Conservation (phyloP, 768 basidiomycete genomes). For the Naganishia vaughanmartiniae region DNA sequence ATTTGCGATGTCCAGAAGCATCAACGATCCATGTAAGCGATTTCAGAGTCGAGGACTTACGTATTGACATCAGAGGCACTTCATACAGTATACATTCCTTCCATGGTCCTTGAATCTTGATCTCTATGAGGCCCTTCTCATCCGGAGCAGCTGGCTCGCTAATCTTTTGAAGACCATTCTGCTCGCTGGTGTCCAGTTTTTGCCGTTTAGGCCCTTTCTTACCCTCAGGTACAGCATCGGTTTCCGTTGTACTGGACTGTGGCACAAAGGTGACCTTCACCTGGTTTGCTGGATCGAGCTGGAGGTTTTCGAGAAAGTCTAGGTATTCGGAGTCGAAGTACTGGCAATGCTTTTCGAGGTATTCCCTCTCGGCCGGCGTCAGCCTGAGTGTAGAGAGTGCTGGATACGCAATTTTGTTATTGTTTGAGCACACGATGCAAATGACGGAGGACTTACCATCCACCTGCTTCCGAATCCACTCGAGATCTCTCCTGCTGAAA, state of each 20-base stretch:
- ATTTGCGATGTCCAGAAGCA: not conserved
- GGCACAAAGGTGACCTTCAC: slow-evolving; percentile 68
- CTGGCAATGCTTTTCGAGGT: slow-evolving; percentile 68
- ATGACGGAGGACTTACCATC: slow-evolving; percentile 56
- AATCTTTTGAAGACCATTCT: slow-evolving; percentile 29
- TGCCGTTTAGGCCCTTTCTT: not conserved
- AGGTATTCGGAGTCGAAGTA: slow-evolving; percentile 73
- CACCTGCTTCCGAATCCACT: slow-evolving; percentile 61
- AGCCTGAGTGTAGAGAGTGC: slow-evolving; percentile 68
- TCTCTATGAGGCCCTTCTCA: slow-evolving; percentile 66
- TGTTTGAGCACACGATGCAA: not conserved
- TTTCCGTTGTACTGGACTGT: slow-evolving; percentile 35
- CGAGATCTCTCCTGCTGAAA: slow-evolving; percentile 67
- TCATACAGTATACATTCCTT: slow-evolving; percentile 75
- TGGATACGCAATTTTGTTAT: slow-evolving; percentile 48
- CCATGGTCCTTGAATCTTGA: slow-evolving; percentile 55
- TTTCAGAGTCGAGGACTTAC: slow-evolving; percentile 36
- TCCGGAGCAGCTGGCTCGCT: slow-evolving; percentile 34
- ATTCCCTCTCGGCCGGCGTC: slow-evolving; percentile 63
- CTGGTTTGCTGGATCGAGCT: slow-evolving; percentile 57
- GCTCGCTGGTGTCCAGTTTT: not conserved
- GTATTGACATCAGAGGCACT: slow-evolving; percentile 86
- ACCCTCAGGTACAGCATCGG: no score
- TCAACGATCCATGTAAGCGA: not conserved
- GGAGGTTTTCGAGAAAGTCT: slow-evolving; percentile 60